These are phyloP conservation scores for Periconia sp. DNA, from an alignment of 2,329 filamentous ascomycete genomes.

Conservation along the genomic window DNA sequence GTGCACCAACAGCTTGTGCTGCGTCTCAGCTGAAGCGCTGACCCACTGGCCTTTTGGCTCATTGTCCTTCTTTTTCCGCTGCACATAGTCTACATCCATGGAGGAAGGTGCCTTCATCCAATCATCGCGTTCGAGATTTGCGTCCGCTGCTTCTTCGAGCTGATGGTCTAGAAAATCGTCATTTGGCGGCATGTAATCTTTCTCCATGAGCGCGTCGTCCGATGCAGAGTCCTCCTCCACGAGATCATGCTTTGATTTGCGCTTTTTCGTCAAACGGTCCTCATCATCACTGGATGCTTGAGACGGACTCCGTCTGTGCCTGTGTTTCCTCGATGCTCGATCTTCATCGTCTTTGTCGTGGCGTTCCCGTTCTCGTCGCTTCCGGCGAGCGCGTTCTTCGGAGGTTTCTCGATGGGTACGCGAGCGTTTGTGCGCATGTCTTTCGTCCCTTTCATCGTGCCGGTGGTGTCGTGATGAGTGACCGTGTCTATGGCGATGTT, in stretches of 20 bases:
- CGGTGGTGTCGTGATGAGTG: slow-evolving; percentile 48
- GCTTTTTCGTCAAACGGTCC: slow-evolving; percentile 33
- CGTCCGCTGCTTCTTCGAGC: slow-evolving; percentile 39
- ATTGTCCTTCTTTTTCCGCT: slow-evolving; percentile 55
- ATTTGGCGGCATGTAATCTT: slow-evolving; percentile 46
- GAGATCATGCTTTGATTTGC: slow-evolving; percentile 38
- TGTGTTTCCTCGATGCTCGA: slow-evolving; percentile 38
- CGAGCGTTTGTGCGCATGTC: slow-evolving; percentile 66
- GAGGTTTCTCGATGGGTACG: slow-evolving; percentile 53
- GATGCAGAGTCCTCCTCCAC: slow-evolving; percentile 35
- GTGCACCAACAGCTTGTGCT: slow-evolving; percentile 72
- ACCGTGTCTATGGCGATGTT: slow-evolving; percentile 44
- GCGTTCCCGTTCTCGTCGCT: slow-evolving; percentile 40
- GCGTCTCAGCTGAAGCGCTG: slow-evolving; percentile 53
- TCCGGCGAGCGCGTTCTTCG: slow-evolving; percentile 47
- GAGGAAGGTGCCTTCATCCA: slow-evolving; percentile 94
- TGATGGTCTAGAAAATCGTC: slow-evolving; percentile 49
- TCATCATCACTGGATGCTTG: slow-evolving; percentile 37
- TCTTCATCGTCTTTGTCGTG: slow-evolving; percentile 42
- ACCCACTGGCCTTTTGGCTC: slow-evolving; percentile 47
- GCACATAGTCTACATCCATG: slow-evolving; percentile 80
- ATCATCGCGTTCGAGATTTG: slow-evolving; percentile 68
- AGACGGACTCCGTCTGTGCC: slow-evolving; percentile 29
- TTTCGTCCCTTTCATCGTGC: slow-evolving; percentile 48
- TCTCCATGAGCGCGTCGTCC: slow-evolving; percentile 42